Percentiles rank a stretch among this genome's conserved stretches.
These are phyloP conservation scores for Amanita brunnescens DNA, from an alignment of 768 basidiomycete genomes.

Conservation along the genomic window DNA sequence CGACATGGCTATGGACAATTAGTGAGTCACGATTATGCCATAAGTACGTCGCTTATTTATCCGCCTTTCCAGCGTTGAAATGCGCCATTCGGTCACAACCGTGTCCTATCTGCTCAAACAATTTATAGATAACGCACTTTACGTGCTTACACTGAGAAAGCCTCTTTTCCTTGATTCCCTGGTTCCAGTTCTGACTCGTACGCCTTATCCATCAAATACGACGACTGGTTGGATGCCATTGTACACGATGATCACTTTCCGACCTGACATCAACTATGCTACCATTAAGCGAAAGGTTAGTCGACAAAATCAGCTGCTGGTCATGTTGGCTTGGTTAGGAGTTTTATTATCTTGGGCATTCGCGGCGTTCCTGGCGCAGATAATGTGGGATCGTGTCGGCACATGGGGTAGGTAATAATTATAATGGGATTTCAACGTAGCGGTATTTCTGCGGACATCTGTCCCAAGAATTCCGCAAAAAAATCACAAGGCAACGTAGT, in stretches of 20 bases:
- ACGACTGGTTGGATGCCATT: slow-evolving; percentile 84
- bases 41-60: slow-evolving; percentile 15
- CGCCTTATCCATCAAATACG: slow-evolving; percentile 49
- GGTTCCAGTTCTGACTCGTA: slow-evolving; percentile 35
- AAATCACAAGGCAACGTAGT: slow-evolving; percentile 11
- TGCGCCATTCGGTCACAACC: slow-evolving; percentile 88
- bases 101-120: slow-evolving; percentile 73
- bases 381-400: slow-evolving; percentile 18
- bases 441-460: slow-evolving; percentile 2
- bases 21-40: slow-evolving; percentile 49
- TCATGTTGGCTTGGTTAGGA: slow-evolving; percentile 39
- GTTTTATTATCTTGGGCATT: slow-evolving; percentile 33
- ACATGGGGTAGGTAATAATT: slow-evolving; percentile 19
- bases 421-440: background rate
- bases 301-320: slow-evolving; percentile 60
- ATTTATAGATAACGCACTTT: slow-evolving; percentile 67
- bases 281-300: slow-evolving; percentile 63
- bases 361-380: slow-evolving; percentile 33
- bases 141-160: slow-evolving; percentile 46
- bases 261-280: slow-evolving; percentile 89
- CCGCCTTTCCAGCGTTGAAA: slow-evolving; percentile 61
- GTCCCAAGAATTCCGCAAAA: slow-evolving; percentile 4
- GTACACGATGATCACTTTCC: slow-evolving; percentile 98
- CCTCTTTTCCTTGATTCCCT: slow-evolving; percentile 38
- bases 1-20: slow-evolving; percentile 93